Evolutionary conservation across 306 rosid species (phyloP).

Genomic region (Sesbania bispinosa): DNA sequence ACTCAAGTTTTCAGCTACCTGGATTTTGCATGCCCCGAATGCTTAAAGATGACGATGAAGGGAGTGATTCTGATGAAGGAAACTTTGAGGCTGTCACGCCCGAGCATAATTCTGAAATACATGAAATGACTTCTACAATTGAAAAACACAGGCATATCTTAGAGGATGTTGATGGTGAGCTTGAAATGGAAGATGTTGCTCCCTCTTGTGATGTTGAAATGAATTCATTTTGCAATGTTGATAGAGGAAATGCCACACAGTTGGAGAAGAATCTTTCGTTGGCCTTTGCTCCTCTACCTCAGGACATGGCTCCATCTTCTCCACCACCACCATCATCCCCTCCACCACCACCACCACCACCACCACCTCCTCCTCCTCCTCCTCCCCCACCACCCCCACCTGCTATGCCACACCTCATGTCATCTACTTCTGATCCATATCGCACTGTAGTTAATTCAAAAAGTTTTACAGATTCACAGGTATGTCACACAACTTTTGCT

Average conservation of each 20-base stretch:
- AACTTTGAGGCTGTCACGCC: constrained; percentile 97
- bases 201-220: constrained; percentile 68
- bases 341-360: constrained; percentile 67
- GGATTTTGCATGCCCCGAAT: constrained; percentile 93
- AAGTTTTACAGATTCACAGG: constrained; percentile 49
- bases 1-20: constrained; percentile 90
- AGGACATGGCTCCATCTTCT: constrained; percentile 52
- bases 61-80: constrained; percentile 91
- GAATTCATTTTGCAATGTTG: constrained; percentile 41
- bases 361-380: constrained; percentile 2
- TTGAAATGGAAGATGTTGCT: constrained; percentile 99
- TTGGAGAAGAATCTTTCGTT: constrained; percentile 42
- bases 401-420: constrained; percentile 26
- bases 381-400: constrained; percentile 43
- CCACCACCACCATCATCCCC: constrained; percentile 77
- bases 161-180: constrained; percentile 98
- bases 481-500: constrained; percentile 24
- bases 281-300: constrained; percentile 53
- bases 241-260: constrained; percentile 31
- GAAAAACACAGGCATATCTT: constrained; percentile 84
- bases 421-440: constrained; percentile 47
- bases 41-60: constrained; percentile 79
- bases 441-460: constrained; percentile 48
- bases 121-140: constrained; percentile 35
- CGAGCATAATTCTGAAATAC: constrained; percentile 64